These are phyloP conservation scores for Fusarium ambrosium DNA, from an alignment of 2,329 filamentous ascomycete genomes.

Conservation along the genomic window DNA sequence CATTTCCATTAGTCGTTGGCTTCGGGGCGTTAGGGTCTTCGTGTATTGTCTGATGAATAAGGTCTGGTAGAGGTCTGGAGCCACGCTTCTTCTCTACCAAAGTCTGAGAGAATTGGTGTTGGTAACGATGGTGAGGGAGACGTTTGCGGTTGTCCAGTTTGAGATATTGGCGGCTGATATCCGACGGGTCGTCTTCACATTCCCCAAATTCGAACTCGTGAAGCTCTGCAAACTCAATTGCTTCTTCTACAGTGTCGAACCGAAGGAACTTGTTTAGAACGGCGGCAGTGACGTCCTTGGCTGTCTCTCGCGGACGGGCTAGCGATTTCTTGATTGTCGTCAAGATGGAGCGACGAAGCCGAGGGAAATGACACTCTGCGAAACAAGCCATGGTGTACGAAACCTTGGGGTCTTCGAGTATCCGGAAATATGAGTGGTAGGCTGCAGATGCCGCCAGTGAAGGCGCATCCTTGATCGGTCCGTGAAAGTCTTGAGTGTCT, in stretches of 20 bases:
- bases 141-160: constrained; percentile 59
- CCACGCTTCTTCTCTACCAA: constrained; percentile 74
- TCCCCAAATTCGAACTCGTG: constrained; percentile 67
- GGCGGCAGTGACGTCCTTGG: constrained; percentile 71
- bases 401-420: constrained; percentile 67
- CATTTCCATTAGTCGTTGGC: constrained; percentile 23
- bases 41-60: constrained; percentile 69
- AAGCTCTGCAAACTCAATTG: constrained; percentile 73
- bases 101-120: constrained; percentile 67
- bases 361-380: constrained; percentile 75
- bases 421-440: constrained; percentile 70
- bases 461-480: constrained; percentile 66
- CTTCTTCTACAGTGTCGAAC: constrained; percentile 77
- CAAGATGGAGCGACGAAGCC: constrained; percentile 70
- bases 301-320: constrained; percentile 67
- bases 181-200: constrained; percentile 51
- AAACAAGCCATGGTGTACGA: constrained; percentile 80
- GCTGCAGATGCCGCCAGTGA: constrained; percentile 64
- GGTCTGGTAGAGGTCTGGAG: constrained; percentile 62
- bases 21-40: constrained; percentile 50
- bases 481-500: constrained; percentile 68
- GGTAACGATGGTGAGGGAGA: constrained; percentile 64
- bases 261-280: constrained; percentile 70
- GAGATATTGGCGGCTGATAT: constrained; percentile 57
- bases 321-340: constrained; percentile 68